Base-by-base conservation (phyloP, 108 stramenopile genomes). In the Pseudonitzschia pungens region DNA sequence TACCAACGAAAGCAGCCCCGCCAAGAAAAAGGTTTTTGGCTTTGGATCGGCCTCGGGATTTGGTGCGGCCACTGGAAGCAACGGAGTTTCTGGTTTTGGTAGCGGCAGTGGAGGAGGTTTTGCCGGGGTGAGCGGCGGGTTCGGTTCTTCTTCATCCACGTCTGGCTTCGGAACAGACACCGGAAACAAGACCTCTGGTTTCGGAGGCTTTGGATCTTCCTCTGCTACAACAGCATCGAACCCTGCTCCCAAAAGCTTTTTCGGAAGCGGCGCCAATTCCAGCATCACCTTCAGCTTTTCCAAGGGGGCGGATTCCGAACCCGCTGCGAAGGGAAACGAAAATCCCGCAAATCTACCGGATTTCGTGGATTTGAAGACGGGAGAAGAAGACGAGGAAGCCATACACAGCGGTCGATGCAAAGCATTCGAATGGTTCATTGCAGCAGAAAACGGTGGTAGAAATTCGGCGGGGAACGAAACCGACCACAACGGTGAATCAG, bases 321-420 rank as follows among this genome's bases (percentile, higher is more conserved):
- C 41, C 27, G 73, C 24, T 20, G 22, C 18, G 20, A 43, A 42
- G 26, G 64, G 66, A 36, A 50, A 51, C 15, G 45, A 32, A 24
- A 43, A 24, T 16, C 4, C 48, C 11, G 51, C 28, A 58, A 43
- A 27, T 29, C 56, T 70, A 4, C 16, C 45, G 52, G 44, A 77
- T 5, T 10, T 68, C 9, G 69, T 74, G 31, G 70, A 84, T 3
- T n/a, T 84, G 48, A 65, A 76, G 1, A 92, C 87, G 59, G 90
- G 90, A 33, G 90, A 92, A 76, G 81, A 89, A 72, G 78, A 84
- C 63, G 86, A 89, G 65, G 68, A 86, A 48, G 71, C 68, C 45
- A 21, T 89, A 1, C 86, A 81, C 57, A 73, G 85, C 63, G 71
- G 77, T n/a, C 77, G 86, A 54, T 85, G 85, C 48, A 92, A 89